Evolutionary conservation across 805 yeast genomes (phyloP), one percentile per base, ranked within the genome.

Genomic region (Zygosaccharomyces pseudorouxii): DNA sequence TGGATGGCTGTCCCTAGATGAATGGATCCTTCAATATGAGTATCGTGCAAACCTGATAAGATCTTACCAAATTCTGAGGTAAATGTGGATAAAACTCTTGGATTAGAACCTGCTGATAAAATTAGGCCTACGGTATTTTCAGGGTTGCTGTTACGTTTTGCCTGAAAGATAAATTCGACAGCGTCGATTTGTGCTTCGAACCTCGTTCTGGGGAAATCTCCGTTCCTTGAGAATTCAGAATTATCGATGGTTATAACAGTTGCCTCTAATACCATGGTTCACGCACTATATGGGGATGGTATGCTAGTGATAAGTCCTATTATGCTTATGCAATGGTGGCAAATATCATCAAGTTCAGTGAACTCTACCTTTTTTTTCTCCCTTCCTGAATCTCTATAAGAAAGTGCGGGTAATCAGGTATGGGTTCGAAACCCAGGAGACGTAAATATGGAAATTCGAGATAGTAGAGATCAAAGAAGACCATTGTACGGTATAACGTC

Each of bases 191-290:
- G 97, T 1, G 98, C 97, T 55, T 86, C 95, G 64, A 82, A 90
- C 61, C 99, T 78, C 12, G 90, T 83, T 14, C 95, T 81, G 31
- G 86, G 77, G 62, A 84, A 93, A 68, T 93, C 99, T 28, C 98
- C 99, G 65, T 93, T 93, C 62, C 99, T 78, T 80, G 90, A 86
- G 69, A 77, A 92, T 72, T 93, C 99, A 45, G 97, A 89, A 75
- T 89, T 92, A 74, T 93, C 99, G 63, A 93, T 79, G 62, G 89
- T 88, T 54, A 93, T 79, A 86, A 93, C 90, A 12, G 97, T 86
- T 54, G 98, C 98, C 71, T 93, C 99, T 61, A 90, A 78, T 55
- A 85, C 97, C 97, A 89, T 89, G 36, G 11, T 41, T 29, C 44
- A 29, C 36, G 28, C 9, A 4, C 28, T 29, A 9, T 29, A 11